Conservation (phyloP, 2,329 filamentous ascomycete genomes). For the Teratosphaeria gauchensis region DNA sequence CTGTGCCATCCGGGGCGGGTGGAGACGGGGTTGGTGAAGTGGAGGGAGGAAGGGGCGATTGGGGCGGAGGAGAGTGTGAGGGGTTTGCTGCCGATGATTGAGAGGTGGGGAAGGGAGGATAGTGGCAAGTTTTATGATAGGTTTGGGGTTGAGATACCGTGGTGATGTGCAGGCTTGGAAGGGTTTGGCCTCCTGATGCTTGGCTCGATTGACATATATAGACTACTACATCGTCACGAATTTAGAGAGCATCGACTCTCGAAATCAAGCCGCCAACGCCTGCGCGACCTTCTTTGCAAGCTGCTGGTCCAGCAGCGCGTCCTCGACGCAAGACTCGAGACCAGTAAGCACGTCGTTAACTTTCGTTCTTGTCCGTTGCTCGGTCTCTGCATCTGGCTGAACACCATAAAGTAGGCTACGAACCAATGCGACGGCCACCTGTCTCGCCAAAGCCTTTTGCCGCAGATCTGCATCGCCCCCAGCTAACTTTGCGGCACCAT, state of each 20-base stretch:
- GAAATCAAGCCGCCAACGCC: not conserved
- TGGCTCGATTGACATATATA: not conserved
- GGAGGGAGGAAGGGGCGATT: conserved; percentile 38
- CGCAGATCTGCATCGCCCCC: conserved; percentile 23
- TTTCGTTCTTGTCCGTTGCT: conserved; percentile 2
- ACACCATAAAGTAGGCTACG: conserved; percentile 31
- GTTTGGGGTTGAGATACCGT: conserved; percentile 33
- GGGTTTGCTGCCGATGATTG: conserved; percentile 30
- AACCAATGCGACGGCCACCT: conserved; percentile 28
- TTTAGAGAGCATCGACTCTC: not conserved
- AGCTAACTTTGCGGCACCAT: conserved; percentile 35
- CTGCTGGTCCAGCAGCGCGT: conserved; percentile 26
- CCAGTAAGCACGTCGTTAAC: conserved; percentile 25
- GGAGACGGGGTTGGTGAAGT: conserved; percentile 35
- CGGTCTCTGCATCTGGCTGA: conserved; percentile 32
- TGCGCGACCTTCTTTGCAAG: conserved; percentile 3
- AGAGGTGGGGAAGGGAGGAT: conserved; percentile 19
- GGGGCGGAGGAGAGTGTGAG: conserved; percentile 31
- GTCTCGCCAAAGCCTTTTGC: conserved; percentile 31
- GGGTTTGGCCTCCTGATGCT: not conserved
- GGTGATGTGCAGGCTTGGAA: conserved; percentile 22
- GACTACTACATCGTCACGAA: not conserved
- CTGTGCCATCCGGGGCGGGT: conserved; percentile 38
- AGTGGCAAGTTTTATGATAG: conserved; percentile 36
- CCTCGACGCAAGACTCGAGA: conserved; percentile 44